Evolutionary conservation across 2,329 filamentous ascomycete species (phyloP), one percentile per base, ranked within the genome.

Genomic region (Aspergillus pseudoglaucus): DNA sequence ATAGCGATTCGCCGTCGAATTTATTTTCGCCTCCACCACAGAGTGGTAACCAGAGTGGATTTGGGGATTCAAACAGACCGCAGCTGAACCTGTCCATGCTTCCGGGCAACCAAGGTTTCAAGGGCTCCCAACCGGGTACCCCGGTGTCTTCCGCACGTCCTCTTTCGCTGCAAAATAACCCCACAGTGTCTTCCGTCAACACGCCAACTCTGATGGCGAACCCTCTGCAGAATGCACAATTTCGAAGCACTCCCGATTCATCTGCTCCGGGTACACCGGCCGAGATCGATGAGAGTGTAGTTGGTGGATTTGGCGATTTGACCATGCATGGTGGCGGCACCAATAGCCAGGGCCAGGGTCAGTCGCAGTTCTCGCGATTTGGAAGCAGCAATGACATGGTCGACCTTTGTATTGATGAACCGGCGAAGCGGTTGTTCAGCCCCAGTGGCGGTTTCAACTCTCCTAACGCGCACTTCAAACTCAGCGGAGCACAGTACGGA

Each of bases 171-270:
- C 86, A 90, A 65, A 89, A 95, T 67, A 96, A 96, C 66, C 91
- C 91, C 14, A 96, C 90, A 1, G 91, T 97, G 15, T 98, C 93
- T 3, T 96, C 90, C 3, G 91, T 96, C 47, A 97, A 96, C 67
- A 97, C 91, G 0, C 91, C 91, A 0, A 95, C 90, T 0, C 78
- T 97, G 49, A 87, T 86, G 50, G 88, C 88, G 1, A 85, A 90
- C 55, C 84, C 87, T 30, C 75, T 83, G 52, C 78, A 76, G 56
- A 82, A 71, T 67, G 75, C 68, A 56, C 77, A 73, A 69, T 78
- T 71, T 59, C 69, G 67, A 52, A 66, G 66, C 52, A 82, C 83
- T 20, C 80, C 82, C 47, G 80, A 85, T 66, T 83, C 83, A 5
- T 87, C 84, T 39, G 77, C 80, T 44, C 83, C 85, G 15, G 82